Evolutionary conservation across 192 early-diverging fungal genomes (phyloP).

Genomic region (Chytriomyces sp.): DNA sequence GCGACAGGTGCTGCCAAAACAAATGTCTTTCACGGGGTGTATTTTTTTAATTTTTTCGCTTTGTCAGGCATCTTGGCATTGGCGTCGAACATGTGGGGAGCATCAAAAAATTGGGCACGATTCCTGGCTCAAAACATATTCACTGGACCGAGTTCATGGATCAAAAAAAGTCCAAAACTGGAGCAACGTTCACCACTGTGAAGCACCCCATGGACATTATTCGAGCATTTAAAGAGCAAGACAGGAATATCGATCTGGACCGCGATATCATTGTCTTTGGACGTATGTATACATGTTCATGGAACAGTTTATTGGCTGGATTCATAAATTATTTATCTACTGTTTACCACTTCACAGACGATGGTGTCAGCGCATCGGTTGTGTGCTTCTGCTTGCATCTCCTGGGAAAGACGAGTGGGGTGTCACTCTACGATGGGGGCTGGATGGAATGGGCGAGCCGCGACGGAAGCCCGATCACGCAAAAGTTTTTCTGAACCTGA

Average conservation of each 20-base stretch:
- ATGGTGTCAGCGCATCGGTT: conserved; percentile 28
- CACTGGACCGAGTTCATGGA: conserved; percentile 29
- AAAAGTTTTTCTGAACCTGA: background rate
- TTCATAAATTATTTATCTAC: conserved; percentile 4
- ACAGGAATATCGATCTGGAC: conserved; percentile 23
- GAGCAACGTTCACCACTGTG: conserved; percentile 1
- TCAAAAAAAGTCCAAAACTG: background rate
- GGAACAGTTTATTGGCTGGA: background rate
- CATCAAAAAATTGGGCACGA: conserved; percentile 20
- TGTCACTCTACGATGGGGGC: conserved; percentile 32
- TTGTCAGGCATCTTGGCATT: conserved; percentile 17
- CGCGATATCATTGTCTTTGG: conserved; percentile 26
- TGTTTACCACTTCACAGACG: conserved; percentile 20
- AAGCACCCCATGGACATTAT: conserved; percentile 28
- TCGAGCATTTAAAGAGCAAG: conserved; percentile 25
- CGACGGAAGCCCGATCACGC: conserved; percentile 9
- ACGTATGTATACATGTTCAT: conserved; percentile 7
- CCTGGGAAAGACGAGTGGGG: conserved; percentile 28
- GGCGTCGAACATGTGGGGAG: conserved; percentile 1
- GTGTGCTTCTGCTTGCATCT: conserved; percentile 21
- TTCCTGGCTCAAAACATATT: conserved; percentile 29
- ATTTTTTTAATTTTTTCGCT: background rate
- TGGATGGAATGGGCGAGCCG: conserved; percentile 30
- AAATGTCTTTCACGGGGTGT: background rate
- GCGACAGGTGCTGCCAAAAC: conserved; percentile 25